Conservation (phyloP, 495 filamentous ascomycete genomes). For the Penicillium alfredii region DNA sequence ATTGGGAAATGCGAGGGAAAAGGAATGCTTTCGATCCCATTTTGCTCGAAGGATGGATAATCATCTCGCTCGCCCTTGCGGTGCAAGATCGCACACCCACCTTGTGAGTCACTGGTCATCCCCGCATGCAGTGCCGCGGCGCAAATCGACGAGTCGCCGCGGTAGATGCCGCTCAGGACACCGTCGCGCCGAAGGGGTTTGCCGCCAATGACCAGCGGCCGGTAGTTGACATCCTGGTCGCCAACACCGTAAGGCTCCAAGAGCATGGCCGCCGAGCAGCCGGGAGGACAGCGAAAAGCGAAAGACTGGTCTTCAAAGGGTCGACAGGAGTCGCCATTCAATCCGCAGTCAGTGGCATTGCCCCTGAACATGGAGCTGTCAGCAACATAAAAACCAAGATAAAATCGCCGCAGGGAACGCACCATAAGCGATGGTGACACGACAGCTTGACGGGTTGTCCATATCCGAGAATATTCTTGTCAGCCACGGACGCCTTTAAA, state of each 20-base stretch:
- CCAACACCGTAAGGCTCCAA: conserved; percentile 69
- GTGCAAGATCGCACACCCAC: conserved; percentile 67
- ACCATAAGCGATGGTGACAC: conserved; percentile 50
- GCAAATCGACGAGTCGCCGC: conserved; percentile 75
- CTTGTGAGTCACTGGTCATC: conserved; percentile 53
- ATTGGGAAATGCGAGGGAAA: conserved; percentile 68
- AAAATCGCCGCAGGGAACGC: too few species aligned
- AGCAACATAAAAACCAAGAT: too few species aligned
- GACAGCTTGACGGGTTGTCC: conserved; percentile 50
- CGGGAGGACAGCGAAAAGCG: conserved; percentile 69
- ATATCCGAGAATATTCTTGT: conserved; percentile 55
- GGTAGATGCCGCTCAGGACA: conserved; percentile 48
- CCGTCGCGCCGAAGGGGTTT: conserved; percentile 39
- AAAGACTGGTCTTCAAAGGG: conserved; percentile 63
- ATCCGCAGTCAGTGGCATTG: conserved; percentile 56
- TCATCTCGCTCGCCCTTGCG: conserved; percentile 53
- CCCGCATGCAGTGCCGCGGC: conserved; percentile 69
- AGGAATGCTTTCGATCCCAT: conserved; percentile 59
- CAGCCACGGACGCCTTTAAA: conserved; percentile 52
- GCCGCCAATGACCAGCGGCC: conserved; percentile 63
- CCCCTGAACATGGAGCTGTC: too few species aligned
- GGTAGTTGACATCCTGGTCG: conserved; percentile 57
- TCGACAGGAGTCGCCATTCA: conserved; percentile 64
- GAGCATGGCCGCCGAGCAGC: conserved; percentile 55
- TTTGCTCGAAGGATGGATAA: conserved; percentile 44